Conservation (phyloP, 352 stramenopile genomes). For the Phytophthora megakarya region DNA sequence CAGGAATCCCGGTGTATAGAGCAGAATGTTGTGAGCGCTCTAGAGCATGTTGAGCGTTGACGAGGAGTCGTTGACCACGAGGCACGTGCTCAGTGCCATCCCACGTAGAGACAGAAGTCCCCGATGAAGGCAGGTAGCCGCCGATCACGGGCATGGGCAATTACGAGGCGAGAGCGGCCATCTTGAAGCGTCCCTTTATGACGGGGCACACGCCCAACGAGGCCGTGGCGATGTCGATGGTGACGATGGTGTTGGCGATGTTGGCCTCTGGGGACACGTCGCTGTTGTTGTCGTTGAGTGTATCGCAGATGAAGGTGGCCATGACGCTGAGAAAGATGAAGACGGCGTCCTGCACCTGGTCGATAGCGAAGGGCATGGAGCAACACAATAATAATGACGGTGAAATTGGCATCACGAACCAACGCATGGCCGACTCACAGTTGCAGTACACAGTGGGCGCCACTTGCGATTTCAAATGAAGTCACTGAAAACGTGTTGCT, state of each 20-base stretch:
- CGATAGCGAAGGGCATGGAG: constrained; percentile 95
- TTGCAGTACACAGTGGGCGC: too few relatives aligned
- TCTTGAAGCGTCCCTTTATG: constrained; percentile 90
- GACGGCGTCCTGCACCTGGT: constrained; percentile 96
- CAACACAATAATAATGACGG: too few relatives aligned
- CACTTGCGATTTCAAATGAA: too few relatives aligned
- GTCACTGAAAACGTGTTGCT: too few relatives aligned
- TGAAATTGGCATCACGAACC: too few relatives aligned
- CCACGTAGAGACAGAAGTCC: constrained; percentile 93
- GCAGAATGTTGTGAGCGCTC: constrained; percentile 61
- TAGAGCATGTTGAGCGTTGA: constrained; percentile 67
- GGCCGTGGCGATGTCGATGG: constrained; percentile 89
- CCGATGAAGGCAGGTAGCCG: constrained; percentile 98
- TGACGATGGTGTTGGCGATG: constrained; percentile 94
- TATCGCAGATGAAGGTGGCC: constrained; percentile 84
- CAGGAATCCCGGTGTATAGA: constrained; percentile 83
- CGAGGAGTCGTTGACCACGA: constrained; percentile 82
- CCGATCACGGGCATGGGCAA: constrained; percentile 96
- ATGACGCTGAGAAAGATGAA: constrained; percentile 97
- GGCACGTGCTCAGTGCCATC: constrained; percentile 88
- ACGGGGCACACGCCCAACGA: constrained; percentile 93
- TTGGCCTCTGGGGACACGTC: constrained; percentile 60
- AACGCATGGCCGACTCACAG: too few relatives aligned
- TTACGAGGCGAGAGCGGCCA: constrained; percentile 95
- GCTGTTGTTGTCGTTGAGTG: constrained; percentile 68